Evolutionary conservation across 306 rosid species (phyloP).

Genomic region (Astragalus membranaceus): DNA sequence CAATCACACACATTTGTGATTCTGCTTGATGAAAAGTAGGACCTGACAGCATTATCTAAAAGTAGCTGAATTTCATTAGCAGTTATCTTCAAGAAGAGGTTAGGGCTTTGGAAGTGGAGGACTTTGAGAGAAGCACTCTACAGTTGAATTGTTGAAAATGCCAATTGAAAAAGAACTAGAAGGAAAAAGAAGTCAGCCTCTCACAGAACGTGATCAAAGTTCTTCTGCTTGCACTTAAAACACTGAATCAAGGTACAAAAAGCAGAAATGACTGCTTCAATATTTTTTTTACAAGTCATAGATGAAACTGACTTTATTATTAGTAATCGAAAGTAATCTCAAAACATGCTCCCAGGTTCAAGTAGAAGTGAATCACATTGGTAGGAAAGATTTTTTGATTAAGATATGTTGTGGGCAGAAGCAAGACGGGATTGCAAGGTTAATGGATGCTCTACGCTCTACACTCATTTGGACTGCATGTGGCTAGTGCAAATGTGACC

Average conservation of each 20-base stretch:
- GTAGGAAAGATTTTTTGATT: constrained; percentile 40
- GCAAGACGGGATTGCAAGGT: constrained; percentile 49
- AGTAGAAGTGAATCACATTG: constrained; percentile 58
- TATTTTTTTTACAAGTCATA: not conserved
- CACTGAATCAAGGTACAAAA: constrained; percentile 32
- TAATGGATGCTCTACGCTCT: constrained; percentile 67
- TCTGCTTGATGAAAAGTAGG: too few relatives aligned
- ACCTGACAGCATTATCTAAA: too few relatives aligned
- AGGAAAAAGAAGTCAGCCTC: constrained; percentile 9
- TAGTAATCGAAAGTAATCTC: not conserved
- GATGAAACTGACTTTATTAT: not conserved
- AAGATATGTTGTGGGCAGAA: constrained; percentile 39
- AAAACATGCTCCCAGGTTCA: constrained; percentile 34
- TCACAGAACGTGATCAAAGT: constrained; percentile 19
- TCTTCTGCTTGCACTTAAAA: constrained; percentile 20
- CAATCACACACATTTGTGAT: too few relatives aligned
- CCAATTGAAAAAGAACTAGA: constrained; percentile 7
- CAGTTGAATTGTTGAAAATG: constrained; percentile 14
- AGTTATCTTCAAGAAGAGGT: constrained; percentile 54
- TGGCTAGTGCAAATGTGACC: constrained; percentile 49
- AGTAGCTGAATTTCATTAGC: too few relatives aligned
- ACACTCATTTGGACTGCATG: constrained; percentile 56
- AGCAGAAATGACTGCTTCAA: not conserved
- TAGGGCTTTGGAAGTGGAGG: constrained; percentile 41
- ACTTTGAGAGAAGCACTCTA: constrained; percentile 20